Evolutionary conservation across 1,139 yeast species (phyloP), one percentile per base, ranked within the genome.

Genomic region (Magnusiomyces ingens): DNA sequence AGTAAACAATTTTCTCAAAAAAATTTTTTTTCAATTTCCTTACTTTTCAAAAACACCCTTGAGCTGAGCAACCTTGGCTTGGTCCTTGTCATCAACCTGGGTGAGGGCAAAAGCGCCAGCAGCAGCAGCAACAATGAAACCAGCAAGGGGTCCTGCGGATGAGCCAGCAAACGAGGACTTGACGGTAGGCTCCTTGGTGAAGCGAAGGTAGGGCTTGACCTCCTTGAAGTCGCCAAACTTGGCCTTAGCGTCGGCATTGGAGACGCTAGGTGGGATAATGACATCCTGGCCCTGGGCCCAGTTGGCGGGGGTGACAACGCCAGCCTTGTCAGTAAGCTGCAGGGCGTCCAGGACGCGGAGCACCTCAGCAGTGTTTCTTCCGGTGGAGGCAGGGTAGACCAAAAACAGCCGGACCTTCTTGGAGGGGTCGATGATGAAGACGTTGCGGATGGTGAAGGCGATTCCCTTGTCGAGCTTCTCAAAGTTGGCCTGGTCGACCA

Each of bases 401-500:
- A 89, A 72, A 60, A 83, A 82, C 67, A 87, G 77, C 71, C 96
- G 82, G 66, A 89, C 80, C 72, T 85, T 89, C 79, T 89, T 89
- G 60, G 75, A 68, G 57, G 96, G 96, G 71, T 89, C 96, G 68
- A 89, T 87, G 68, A 89, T 75, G 72, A 84, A 89, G 49, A 89
- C 96, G 18, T 93, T 84, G 75, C 96, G 85, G 69, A 89, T 85
- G 57, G 96, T 87, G 69, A 84, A 79, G 54, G 86, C 88, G 54
- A 78, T 69, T 21, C 71, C 72, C 58, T 88, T 86, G 69, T 77
- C 79, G 64, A 89, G 75, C 70, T 86, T 85, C 72, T 85, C 77
- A 75, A 86, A 85, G 55, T 91, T 95, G 63, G 82, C 87, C 71
- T 87, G 90, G 70, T 88, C 94, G 62, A 88, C 85, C 96, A 89